Evolutionary conservation across 73 alveolate species (phyloP).

Genomic region (Paramecium octaurelia): DNA sequence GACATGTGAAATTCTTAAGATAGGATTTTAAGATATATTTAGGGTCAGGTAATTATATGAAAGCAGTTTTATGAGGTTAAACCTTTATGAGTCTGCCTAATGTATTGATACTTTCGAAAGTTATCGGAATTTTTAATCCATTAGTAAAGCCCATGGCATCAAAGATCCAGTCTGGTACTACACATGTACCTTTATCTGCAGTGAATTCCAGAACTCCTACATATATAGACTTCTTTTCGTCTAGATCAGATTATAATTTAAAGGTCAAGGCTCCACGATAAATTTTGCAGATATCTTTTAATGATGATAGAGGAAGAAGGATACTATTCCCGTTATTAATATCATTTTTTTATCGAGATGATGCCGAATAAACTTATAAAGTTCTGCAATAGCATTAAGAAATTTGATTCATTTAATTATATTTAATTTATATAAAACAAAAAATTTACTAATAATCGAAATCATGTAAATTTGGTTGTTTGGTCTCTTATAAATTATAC

Average conservation of each 20-base stretch:
- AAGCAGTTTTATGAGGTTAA: conserved; percentile 92
- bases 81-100: conserved; percentile 78
- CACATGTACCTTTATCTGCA: conserved; percentile 90
- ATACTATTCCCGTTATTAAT: conserved; percentile 46
- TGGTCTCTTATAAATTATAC: not conserved
- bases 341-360: not conserved
- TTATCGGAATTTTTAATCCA: conserved; percentile 70
- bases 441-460: no score
- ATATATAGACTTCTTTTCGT: conserved; percentile 62
- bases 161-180: conserved; percentile 90
- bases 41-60: conserved; percentile 89
- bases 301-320: conserved; percentile 4
- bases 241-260: not conserved
- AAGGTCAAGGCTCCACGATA: conserved; percentile 39
- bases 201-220: conserved; percentile 93
- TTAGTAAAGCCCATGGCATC: conserved; percentile 75
- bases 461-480: not conserved
- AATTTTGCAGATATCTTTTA: not conserved
- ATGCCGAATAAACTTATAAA: conserved; percentile 6
- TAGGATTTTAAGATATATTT: conserved; percentile 88
- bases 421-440: not conserved
- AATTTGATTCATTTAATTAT: not conserved
- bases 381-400: not conserved
- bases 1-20: conserved; percentile 85
- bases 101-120: no score